Evolutionary conservation across 306 rosid species (phyloP), one percentile per base, ranked within the genome.

Genomic region (Castanea crenata): DNA sequence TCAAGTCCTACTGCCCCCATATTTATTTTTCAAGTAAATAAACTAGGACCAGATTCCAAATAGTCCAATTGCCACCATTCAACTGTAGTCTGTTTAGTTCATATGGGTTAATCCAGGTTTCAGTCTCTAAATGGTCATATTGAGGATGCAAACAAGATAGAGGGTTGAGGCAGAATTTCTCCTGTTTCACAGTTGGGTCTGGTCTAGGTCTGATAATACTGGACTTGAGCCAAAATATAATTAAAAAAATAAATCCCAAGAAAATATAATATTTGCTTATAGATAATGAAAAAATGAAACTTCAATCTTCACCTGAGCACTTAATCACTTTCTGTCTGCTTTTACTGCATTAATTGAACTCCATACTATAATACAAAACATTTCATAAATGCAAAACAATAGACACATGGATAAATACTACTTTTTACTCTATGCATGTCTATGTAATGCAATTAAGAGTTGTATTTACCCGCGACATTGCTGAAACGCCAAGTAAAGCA

Each of bases 401-500:
- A 21, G 31, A 59, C 15, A 59, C 16, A 23, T 59, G 25, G 14
- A 59, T 21, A 59, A 59, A 59, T 59, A 31, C 34, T 29, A 64
- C 70, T 64, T 61, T 49, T 25, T 31, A 64, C 20, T 5, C 70
- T 16, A 9, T 64, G 44, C 69, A 56, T 1, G 21, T 58, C 15
- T 8, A 35, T 34, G 4, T 11, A 25, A 0, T 57, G 29, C 14
- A 49, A 25, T 1, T 58, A 64, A 74, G 70, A 44, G 31, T 51
- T 14, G 41, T 55, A 61, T 81, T 87, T 86, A 91, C 98, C 89
- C 98, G 92, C 31, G 98, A 94, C 97, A 94, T 94, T 76, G 98
- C 98, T 71, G 98, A 94, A 76, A 94, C 97, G 74, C 98, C 98
- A 1, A 94, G 98, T 82, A 94, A 88, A 80, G 98, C 98, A 83